Conservation (phyloP, 352 stramenopile genomes). For the Phytophthora podocarpi region DNA sequence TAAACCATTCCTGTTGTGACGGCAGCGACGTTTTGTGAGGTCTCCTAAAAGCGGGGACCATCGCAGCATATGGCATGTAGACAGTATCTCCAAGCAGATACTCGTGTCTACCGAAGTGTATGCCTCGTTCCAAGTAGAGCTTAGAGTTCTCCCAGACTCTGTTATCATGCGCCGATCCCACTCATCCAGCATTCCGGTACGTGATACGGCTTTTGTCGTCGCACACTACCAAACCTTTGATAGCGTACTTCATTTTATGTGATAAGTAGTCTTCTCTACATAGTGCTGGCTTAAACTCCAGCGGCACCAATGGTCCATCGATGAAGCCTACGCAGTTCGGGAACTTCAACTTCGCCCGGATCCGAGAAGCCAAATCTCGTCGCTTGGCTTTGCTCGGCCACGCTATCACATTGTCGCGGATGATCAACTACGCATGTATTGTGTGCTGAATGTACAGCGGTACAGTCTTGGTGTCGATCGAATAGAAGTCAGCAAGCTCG, state of each 20-base stretch:
- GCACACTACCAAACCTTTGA: neutral
- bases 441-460: too few relatives aligned
- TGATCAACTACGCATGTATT: too few relatives aligned
- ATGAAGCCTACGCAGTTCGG: neutral
- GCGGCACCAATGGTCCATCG: neutral
- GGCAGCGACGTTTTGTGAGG: too few relatives aligned
- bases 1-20: constrained; percentile 1
- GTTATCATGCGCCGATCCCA: neutral
- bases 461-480: too few relatives aligned
- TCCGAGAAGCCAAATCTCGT: neutral
- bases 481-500: too few relatives aligned
- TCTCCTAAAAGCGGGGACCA: too few relatives aligned
- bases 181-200: neutral
- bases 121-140: too few relatives aligned
- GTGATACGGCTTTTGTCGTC: neutral
- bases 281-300: neutral
- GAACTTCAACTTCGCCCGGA: neutral
- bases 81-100: too few relatives aligned
- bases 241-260: too few relatives aligned
- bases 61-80: too few relatives aligned
- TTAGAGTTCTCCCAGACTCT: neutral
- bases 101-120: too few relatives aligned
- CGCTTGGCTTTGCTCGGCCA: neutral
- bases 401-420: neutral
- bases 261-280: neutral